These are phyloP conservation scores for Pseudogymnoascus sp. DNA, from an alignment of 2,329 filamentous ascomycete species.

Conservation along the genomic window DNA sequence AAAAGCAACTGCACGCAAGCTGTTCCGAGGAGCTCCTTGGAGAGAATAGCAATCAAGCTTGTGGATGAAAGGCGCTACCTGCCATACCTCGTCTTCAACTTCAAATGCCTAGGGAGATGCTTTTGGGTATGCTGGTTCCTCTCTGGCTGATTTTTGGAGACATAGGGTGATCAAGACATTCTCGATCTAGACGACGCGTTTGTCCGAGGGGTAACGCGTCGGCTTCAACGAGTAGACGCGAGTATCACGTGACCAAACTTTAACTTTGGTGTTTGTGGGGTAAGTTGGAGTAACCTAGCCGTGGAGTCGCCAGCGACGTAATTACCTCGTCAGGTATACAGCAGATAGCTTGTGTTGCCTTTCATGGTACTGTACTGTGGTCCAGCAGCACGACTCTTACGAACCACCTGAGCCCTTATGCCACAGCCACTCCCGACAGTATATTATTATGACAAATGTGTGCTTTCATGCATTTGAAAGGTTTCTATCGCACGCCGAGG, in stretches of 20 bases:
- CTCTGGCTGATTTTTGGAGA: not conserved
- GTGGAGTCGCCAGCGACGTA: not conserved
- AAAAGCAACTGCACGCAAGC: not conserved
- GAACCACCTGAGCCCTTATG: not conserved
- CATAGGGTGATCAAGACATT: not conserved
- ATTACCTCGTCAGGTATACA: not conserved
- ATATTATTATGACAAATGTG: not conserved
- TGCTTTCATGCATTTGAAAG: constrained; percentile 6
- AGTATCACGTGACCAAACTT: not conserved
- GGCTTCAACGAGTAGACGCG: not conserved
- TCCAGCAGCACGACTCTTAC: not conserved
- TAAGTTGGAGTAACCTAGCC: constrained; percentile 1
- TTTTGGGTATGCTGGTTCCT: not conserved
- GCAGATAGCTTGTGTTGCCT: not conserved
- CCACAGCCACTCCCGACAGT: not conserved
- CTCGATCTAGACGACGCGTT: not conserved
- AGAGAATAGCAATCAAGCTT: not conserved
- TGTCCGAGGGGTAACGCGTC: not conserved
- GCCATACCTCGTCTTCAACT: not conserved
- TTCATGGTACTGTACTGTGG: not conserved
- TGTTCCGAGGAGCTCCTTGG: not conserved
- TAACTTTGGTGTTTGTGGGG: not conserved
- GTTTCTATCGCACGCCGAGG: not conserved
- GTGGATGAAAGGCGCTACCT: not conserved
- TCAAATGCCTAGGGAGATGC: not conserved